Percentiles rank a stretch among this genome's conserved stretches.
Evolutionary conservation across 768 basidiomycete species (phyloP).

Genomic region (Suillus tomentosus): DNA sequence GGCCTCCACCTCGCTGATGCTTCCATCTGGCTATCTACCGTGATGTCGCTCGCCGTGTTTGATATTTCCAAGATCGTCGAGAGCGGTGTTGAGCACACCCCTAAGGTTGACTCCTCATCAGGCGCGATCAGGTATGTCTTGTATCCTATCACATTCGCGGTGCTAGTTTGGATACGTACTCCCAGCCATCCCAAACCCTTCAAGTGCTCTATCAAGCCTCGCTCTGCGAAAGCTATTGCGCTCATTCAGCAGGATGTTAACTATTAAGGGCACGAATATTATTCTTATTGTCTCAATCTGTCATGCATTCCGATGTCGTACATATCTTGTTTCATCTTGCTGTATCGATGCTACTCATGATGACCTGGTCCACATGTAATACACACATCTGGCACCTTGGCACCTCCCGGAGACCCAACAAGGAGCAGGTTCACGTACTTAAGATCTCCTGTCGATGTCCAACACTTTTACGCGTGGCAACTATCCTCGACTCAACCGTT

Average conservation of each 20-base stretch:
- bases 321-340: neutral
- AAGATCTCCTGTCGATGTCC: neutral
- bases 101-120: constrained; percentile 50
- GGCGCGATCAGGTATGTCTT: constrained; percentile 53
- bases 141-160: neutral
- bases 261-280: constrained; percentile 3
- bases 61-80: constrained; percentile 40
- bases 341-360: neutral
- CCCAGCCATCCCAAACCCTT: constrained; percentile 26
- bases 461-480: neutral
- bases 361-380: neutral
- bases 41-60: constrained; percentile 45
- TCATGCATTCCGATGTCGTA: neutral
- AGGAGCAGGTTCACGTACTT: neutral
- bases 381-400: neutral
- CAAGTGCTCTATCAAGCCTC: constrained; percentile 53
- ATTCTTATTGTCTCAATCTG: neutral
- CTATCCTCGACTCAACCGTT: neutral
- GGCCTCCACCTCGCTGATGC: constrained; percentile 49
- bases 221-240: constrained; percentile 49
- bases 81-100: constrained; percentile 43
- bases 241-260: constrained; percentile 46
- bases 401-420: neutral
- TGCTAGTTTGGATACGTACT: neutral
- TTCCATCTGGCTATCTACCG: constrained; percentile 40